Evolutionary conservation across 192 early-diverging fungal genomes (phyloP), one percentile per base, ranked within the genome.

Genomic region (Backusella morwellensis): DNA sequence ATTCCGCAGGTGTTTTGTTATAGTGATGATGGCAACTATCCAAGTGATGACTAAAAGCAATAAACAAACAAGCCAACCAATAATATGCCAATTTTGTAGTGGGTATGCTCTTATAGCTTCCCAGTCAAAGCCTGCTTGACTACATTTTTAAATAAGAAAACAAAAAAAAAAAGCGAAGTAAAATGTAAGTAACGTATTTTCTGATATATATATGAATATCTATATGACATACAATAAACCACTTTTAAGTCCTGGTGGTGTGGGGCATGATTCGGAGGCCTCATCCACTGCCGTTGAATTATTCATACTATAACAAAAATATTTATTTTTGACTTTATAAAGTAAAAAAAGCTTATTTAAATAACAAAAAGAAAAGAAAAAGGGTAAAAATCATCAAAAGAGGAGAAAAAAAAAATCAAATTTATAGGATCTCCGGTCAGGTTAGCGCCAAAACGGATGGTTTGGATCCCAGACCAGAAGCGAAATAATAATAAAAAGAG

Each of bases 31-130:
- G 6, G 79, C 50, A 12, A 67, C 70, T 17, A 63, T 54, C 79
- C 79, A 80, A 23, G 67, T 80, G 44, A 80, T 73, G n/a, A 74
- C 17, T 15, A 76, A 35, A 17, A 80, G 50, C 29, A 72, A 29
- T 32, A 66, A 44, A 66, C 75, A 80, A 2, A 70, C 79, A 35
- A 80, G 35, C 79, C 79, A 80, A 14, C 79, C 79, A 17, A 80
- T 71, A 40, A 80, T 70, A 69, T 80, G 79, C 79, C 79, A 76
- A 35, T 67, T 71, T 2, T 68, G 26, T 32, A 29, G 50, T 6
- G n/a, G 17, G n/a, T 12, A 47, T n/a, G 23, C 32, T 35, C 23
- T 69, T 38, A 69, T 21, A 21, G 32, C 35, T 21, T 8, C 3
- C 68, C 68, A 69, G 9, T 69, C 36, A 21, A 69, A 21, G 38